Percentiles rank a stretch among this genome's conserved stretches.
Evolutionary conservation across 108 stramenopile species (phyloP).

Genomic region (Chaetoceros muelleri): DNA sequence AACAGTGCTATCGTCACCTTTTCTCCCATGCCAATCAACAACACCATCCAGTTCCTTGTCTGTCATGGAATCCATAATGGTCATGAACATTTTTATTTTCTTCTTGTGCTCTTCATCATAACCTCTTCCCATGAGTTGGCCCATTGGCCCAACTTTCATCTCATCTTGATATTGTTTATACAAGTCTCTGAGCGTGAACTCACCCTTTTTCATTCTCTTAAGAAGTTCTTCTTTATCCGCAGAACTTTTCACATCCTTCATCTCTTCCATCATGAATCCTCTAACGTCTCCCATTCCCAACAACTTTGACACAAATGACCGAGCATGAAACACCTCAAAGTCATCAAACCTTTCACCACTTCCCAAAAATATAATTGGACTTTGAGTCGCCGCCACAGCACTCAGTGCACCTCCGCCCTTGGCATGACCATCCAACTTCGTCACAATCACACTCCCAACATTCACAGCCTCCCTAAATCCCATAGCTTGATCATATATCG

Average conservation of each 20-base stretch:
- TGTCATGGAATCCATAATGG: conserved; percentile 89
- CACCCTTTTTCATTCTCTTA: conserved; percentile 83
- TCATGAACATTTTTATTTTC: conserved; percentile 78
- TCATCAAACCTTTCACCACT: conserved; percentile 97
- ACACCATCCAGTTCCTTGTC: conserved; percentile 91
- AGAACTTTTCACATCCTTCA: conserved; percentile 60
- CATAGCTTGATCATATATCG: conserved; percentile 90
- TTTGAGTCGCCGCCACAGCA: conserved; percentile 91
- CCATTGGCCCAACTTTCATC: conserved; percentile 84
- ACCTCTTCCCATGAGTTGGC: conserved; percentile 83
- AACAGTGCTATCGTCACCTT: conserved; percentile 31
- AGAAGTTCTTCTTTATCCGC: conserved; percentile 67
- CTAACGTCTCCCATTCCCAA: conserved; percentile 82
- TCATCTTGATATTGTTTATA: conserved; percentile 88
- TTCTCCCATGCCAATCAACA: conserved; percentile 46
- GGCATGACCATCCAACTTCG: conserved; percentile 98
- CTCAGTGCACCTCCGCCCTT: conserved; percentile 97
- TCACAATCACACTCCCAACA: conserved; percentile 93
- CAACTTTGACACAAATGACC: conserved; percentile 84
- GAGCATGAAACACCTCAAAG: conserved; percentile 92
- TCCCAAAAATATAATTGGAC: conserved; percentile 95
- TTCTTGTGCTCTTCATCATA: conserved; percentile 51
- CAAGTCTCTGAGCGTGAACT: conserved; percentile 94
- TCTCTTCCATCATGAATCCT: conserved; percentile 70
- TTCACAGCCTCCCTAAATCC: conserved; percentile 89